Evolutionary conservation across 148 eudicot genomes (phyloP), one percentile per base, ranked within the genome.

Genomic region (Camellia granthamiana): DNA sequence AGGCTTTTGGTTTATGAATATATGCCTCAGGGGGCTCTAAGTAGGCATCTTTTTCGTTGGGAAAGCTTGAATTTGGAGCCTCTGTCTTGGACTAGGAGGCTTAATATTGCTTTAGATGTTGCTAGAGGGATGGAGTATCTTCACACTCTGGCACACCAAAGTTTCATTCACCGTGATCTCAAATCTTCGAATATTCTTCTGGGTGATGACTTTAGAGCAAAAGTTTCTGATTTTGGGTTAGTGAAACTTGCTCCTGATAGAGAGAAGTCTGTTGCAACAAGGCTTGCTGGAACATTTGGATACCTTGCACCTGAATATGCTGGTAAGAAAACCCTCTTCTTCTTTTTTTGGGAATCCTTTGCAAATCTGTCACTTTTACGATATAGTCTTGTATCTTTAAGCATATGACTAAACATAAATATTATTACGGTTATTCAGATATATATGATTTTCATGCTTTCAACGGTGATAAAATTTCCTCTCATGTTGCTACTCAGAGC

Each of bases 291-390:
- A 55, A 92, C 92, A 23, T 92, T 92, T 66, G 94, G 97, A 42
- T 92, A 90, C 81, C 90, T 92, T 81, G 97, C 97, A 58, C 94
- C 97, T 18, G 97, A 92, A 83, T 92, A 92, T 84, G 97, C 97
- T 69, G 94, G 97, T 92, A 86, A 72, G 85, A 44, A 49, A 69
- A 43, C 52, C 21, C 64, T 55, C 74, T 12, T 11, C 7, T 49
- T 49, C n/a, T 7, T 49, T 30, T 30, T 30, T 30, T 30, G 38
- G 38, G 52, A 49, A 49, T 49, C 52, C 52, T 49, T 5, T 49
- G 52, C 6, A 49, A 4, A 7, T 42, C 5, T 21, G 7, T 38
- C 62, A 70, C 16, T 74, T 41, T 30, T 3, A 67, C 42, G 13
- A 60, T 60, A 60, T 18, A 4, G 42, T 64, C 42, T 64, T 19